Base-by-base conservation (phyloP, 2,329 filamentous ascomycete species). In the Cladosporium sp. region DNA sequence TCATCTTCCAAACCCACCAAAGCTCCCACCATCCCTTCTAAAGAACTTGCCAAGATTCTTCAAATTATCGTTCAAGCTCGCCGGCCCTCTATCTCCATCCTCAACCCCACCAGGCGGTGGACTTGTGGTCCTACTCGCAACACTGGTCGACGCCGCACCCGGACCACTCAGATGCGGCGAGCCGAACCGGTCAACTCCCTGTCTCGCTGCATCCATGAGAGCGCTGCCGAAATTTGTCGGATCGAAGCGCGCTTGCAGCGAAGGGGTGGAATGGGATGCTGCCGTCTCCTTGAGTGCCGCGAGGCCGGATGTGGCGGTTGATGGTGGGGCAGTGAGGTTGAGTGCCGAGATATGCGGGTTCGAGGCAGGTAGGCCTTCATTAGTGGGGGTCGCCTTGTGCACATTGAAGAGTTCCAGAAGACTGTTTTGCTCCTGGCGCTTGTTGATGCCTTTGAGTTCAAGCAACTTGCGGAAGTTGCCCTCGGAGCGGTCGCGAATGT, bases 11-110 rank as follows among this genome's bases (percentile, higher is more conserved):
- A 63, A 64, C 11, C 61, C 62, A n/a, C 62, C 61, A 53, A 64
- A 78, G 2, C 84, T 82, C 25, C 87, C 86, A 55, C 92, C 84
- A 72, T 96, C 92, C 55, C 92, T 77, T 55, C 86, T 83, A 74
- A 97, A 97, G 72, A 97, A 96, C 70, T 95, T 96, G 19, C 92
- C 92, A 70, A 98, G 88, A 67, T 89, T 95, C 72, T 89, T 91
- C 69, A 97, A 67, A 69, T 96, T 96, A 69, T 95, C 91, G 65
- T 96, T 95, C 56, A 96, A 80, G 46, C 86, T 88, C 7, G 80
- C 81, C 61, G 85, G 82, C 59, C 29, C 57, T 56, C 47, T 64
- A 57, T 49, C 57, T 39, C 55, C 59, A 38, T 67, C 59, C 33
- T 53, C 59, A 16, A 53, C 58, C 20, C 56, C 59, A 20, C 36